phyloP scores from a whole-genome alignment of 768 basidiomycete species.

The Amanita molliuscula region DNA sequence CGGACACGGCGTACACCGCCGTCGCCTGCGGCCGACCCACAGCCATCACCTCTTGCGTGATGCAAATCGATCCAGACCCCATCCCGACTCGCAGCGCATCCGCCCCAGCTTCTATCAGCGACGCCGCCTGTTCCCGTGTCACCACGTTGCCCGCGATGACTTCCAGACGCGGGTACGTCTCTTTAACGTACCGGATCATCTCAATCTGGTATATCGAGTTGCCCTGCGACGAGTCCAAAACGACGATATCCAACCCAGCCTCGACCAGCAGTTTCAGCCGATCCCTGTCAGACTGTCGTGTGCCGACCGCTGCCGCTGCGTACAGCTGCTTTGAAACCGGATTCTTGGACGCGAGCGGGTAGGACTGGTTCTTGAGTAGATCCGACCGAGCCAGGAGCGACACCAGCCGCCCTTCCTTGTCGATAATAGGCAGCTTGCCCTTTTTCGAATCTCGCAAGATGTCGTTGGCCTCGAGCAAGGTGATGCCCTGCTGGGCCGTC shows the following conservation, averaged over 20 bases:
- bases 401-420: conserved; percentile 41
- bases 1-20: conserved; percentile 93
- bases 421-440: conserved; percentile 81
- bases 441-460: conserved; percentile 95
- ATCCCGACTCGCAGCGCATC: conserved; percentile 95
- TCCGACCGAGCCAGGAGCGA: conserved; percentile 93
- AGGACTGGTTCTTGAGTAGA: conserved; percentile 94
- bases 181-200: conserved; percentile 91
- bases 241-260: conserved; percentile 90
- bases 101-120: conserved; percentile 87
- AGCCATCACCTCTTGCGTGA: conserved; percentile 99
- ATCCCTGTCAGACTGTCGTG: conserved; percentile 79
- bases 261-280: conserved; percentile 81
- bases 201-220: conserved; percentile 92
- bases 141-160: conserved; percentile 98
- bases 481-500: conserved; percentile 82
- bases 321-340: conserved; percentile 91
- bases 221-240: conserved; percentile 94
- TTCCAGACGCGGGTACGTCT: conserved; percentile 75
- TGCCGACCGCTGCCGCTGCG: conserved; percentile 93
- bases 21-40: conserved; percentile 97
- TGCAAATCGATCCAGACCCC: conserved; percentile 98
- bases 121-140: conserved; percentile 93
- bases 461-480: conserved; percentile 83
- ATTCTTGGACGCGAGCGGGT: conserved; percentile 88